A percentile compares a stretch with the other conserved stretches of the same genome.
Evolutionary conservation across 2,329 filamentous ascomycete genomes (phyloP).

Genomic region (Colletotrichum karsti): DNA sequence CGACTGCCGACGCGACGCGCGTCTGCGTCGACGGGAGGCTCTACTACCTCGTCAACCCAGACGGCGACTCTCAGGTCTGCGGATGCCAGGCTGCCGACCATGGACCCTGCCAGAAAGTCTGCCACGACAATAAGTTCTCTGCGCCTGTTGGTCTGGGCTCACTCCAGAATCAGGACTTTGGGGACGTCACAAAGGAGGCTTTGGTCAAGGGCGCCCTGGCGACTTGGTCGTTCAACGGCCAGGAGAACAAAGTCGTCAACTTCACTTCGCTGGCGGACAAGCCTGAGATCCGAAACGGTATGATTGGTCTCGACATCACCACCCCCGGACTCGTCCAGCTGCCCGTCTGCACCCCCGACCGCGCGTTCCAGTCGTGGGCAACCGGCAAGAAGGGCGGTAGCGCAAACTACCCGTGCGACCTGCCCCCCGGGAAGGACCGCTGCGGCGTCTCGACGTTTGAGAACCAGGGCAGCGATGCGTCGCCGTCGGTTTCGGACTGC

Average conservation of each 20-base stretch:
- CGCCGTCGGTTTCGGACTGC: conserved; percentile 44
- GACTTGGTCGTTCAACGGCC: conserved; percentile 10
- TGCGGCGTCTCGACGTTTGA: conserved; percentile 42
- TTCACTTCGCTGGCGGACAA: conserved; percentile 10
- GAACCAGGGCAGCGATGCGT: conserved; percentile 42
- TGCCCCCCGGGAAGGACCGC: conserved; percentile 33
- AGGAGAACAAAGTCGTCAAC: not conserved
- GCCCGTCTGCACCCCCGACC: conserved; percentile 45
- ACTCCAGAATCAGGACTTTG: conserved; percentile 40
- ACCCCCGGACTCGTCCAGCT: conserved; percentile 45
- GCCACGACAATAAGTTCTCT: conserved; percentile 35
- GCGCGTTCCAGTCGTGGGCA: conserved; percentile 42
- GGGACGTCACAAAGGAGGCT: conserved; percentile 35
- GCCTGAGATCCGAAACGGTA: not conserved
- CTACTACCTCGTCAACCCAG: conserved; percentile 41
- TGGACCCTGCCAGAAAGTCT: conserved; percentile 24
- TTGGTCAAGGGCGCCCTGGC: conserved; percentile 34
- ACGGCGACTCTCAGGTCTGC: conserved; percentile 31
- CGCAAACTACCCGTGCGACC: conserved; percentile 43
- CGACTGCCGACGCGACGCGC: conserved; percentile 32
- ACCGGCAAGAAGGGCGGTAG: conserved; percentile 29
- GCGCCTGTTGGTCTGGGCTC: conserved; percentile 36
- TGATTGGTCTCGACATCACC: conserved; percentile 38
- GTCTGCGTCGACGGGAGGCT: conserved; percentile 36
- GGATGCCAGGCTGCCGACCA: not conserved